phyloP scores from a whole-genome alignment of 148 eudicot species.

The Rhododendron mucronatum region DNA sequence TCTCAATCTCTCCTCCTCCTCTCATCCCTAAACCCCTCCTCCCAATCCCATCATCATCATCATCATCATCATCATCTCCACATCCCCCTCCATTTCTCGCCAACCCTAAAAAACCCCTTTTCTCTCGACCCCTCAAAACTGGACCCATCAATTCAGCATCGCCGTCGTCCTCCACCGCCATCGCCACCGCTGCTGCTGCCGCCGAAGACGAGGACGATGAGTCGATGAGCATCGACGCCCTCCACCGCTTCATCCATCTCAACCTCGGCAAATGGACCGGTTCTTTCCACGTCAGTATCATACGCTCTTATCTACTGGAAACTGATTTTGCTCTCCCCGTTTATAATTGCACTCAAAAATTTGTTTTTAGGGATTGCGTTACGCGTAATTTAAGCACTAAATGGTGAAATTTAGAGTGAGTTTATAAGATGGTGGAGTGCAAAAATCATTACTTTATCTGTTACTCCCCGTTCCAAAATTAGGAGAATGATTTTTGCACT shows the following conservation, averaged over 20 bases:
- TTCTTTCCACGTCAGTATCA: slow-evolving; percentile 53
- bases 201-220: slow-evolving; percentile 25
- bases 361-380: not conserved
- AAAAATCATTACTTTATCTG: too few relatives aligned
- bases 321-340: not conserved
- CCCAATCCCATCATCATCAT: not conserved
- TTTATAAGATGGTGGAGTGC: not conserved
- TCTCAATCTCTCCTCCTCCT: slow-evolving; percentile 20
- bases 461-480: not conserved
- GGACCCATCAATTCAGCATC: slow-evolving; percentile 13
- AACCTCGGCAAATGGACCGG: slow-evolving; percentile 77
- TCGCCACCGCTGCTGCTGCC: not conserved
- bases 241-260: slow-evolving; percentile 57
- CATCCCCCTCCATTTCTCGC: not conserved
- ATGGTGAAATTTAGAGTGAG: not conserved
- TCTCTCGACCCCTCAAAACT: slow-evolving; percentile 11
- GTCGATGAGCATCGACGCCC: slow-evolving; percentile 56
- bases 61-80: not conserved
- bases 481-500: not conserved
- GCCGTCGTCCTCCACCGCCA: not conserved
- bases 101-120: not conserved
- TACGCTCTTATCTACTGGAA: not conserved
- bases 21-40: slow-evolving; percentile 13
- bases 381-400: not conserved
- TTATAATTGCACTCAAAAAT: not conserved